A percentile compares a stretch with the other conserved stretches of the same genome.
Evolutionary conservation across 768 basidiomycete species (phyloP).

Genomic region (Kwoniella mangroviensis): DNA sequence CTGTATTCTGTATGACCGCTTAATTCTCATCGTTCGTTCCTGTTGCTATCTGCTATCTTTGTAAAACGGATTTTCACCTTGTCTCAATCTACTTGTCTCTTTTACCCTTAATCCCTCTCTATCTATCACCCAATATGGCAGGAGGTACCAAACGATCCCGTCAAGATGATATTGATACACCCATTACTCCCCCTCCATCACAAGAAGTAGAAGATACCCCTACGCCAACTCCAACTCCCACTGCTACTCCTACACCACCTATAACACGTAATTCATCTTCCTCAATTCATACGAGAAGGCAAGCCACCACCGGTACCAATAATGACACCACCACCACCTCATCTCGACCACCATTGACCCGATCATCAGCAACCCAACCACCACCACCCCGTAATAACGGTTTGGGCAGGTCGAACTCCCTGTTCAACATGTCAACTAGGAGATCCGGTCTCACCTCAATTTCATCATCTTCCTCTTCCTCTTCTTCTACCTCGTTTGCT

Average conservation of each 20-base stretch:
- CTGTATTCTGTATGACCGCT: background rate
- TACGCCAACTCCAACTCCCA: constrained; percentile 15
- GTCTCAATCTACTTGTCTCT: constrained; percentile 7
- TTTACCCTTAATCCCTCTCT: background rate
- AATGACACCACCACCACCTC: constrained; percentile 20
- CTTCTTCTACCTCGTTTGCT: constrained; percentile 2
- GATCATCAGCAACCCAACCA: constrained; percentile 33
- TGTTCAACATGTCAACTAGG: constrained; percentile 38
- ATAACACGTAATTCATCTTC: constrained; percentile 7
- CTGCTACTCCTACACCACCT: constrained; percentile 13
- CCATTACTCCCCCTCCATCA: constrained; percentile 4
- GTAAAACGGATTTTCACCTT: constrained; percentile 8
- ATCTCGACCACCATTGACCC: constrained; percentile 37
- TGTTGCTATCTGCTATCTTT: background rate
- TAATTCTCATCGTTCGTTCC: background rate
- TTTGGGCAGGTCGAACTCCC: constrained; percentile 39
- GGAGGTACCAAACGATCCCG: constrained; percentile 31
- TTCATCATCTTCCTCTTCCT: constrained; percentile 2
- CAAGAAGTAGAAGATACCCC: constrained; percentile 14
- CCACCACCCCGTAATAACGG: constrained; percentile 23
- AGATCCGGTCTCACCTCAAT: constrained; percentile 14
- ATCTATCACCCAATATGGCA: constrained; percentile 19
- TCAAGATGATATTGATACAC: constrained; percentile 19
- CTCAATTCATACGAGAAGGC: constrained; percentile 4
- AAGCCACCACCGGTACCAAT: constrained; percentile 9